Evolutionary conservation across 352 stramenopile genomes (phyloP), one percentile per base, ranked within the genome.

Genomic region (Globisporangium sylvaticum): DNA sequence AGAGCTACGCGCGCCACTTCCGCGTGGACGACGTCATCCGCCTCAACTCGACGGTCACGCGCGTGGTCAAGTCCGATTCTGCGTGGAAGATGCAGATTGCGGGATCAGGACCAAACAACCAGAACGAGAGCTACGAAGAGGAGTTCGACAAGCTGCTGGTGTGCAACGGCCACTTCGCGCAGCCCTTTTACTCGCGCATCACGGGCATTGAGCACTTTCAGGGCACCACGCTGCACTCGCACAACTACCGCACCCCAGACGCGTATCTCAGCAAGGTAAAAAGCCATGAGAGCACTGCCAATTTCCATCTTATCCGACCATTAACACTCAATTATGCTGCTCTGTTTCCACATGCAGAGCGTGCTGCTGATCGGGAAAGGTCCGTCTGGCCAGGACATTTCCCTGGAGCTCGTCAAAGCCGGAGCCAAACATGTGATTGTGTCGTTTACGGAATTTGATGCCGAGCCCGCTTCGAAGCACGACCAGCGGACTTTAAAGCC

Each of bases 301-400:
- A 14, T n/a, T 18, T 34, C 52, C 24, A 34, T 57, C 25, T 3
- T 31, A 34, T 10, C 29, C 31, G 7, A 18, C 9, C 27, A 39
- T 57, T 22, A 31, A 60, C 4, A 50, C 42, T 24, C 5, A 27
- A 31, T 14, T 3, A 2, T 59, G 15, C 22, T 5, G 6, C 54
- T 25, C 27, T 37, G 9, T 50, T 3, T n/a, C 6, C 15, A 50
- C 6, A 5, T 50, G 42, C 18, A 87, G 85, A 65, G 75, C 53
- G 79, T 94, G 56, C 64, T 94, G 27, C 46, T 94, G 9, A 79
- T 94, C 44, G 86, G 86, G 1, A 77, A 68, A 53, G 86, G 86
- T 42, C 86, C 83, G 7, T 94, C 86, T 0, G 86, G 86, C 4
- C 76, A 89, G 66, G 86, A 94, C 52, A 94, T 94, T 62, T 94